Conservation (phyloP, 2,329 filamentous ascomycete species). For the Corynespora cassiicola region DNA sequence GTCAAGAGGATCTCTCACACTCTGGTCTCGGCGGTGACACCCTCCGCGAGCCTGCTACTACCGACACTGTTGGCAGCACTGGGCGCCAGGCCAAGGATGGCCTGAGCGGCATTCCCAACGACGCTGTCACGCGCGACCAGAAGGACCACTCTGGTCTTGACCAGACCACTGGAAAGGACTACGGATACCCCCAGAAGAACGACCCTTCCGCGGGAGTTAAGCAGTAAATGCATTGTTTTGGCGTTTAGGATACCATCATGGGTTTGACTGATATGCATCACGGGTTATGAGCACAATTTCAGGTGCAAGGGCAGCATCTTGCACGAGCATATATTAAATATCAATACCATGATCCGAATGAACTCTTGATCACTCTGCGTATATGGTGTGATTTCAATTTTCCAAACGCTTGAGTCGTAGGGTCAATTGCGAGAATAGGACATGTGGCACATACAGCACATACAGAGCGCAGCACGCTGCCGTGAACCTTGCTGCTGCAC, state of each 20-base stretch:
- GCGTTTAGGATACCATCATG: conserved; percentile 6
- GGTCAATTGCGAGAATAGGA: too few species aligned
- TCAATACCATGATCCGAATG: too few species aligned
- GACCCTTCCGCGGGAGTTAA: conserved; percentile 41
- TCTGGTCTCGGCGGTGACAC: conserved; percentile 57
- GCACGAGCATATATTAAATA: too few species aligned
- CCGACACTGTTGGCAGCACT: conserved; percentile 57
- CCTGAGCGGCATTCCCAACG: conserved; percentile 63
- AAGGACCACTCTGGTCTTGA: conserved; percentile 49
- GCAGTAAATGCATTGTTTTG: conserved; percentile 15
- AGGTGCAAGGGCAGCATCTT: too few species aligned
- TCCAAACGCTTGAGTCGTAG: too few species aligned
- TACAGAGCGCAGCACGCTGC: too few species aligned
- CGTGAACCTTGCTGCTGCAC: too few species aligned
- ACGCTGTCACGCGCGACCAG: conserved; percentile 60
- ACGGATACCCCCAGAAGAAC: conserved; percentile 50
- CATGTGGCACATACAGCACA: too few species aligned
- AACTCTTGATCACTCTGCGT: too few species aligned
- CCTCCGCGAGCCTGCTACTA: conserved; percentile 57
- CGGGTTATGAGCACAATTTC: too few species aligned
- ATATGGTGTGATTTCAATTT: too few species aligned
- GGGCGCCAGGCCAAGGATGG: conserved; percentile 69
- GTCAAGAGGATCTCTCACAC: conserved; percentile 45
- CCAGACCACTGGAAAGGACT: conserved; percentile 51
- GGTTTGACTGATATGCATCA: too few species aligned